Conservation (phyloP, 73 alveolate genomes). For the Stentor coeruleus region DNA sequence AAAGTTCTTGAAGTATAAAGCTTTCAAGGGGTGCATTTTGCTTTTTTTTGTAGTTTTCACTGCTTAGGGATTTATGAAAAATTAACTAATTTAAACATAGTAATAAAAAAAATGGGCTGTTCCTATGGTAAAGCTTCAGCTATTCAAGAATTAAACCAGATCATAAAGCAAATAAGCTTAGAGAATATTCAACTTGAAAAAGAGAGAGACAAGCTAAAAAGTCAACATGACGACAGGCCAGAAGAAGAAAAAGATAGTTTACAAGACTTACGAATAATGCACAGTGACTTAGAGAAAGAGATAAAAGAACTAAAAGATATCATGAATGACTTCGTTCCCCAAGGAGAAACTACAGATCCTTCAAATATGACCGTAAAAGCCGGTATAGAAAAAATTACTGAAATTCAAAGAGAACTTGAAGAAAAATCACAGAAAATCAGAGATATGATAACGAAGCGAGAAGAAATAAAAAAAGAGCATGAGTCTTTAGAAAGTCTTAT, state of each 20-base stretch:
- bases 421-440: background rate
- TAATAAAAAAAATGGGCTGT: no score
- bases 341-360: background rate
- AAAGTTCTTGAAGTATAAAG: no score
- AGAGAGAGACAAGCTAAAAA: background rate
- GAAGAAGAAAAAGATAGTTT: background rate
- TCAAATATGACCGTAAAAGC: background rate
- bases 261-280: background rate
- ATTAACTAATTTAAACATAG: no score
- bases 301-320: background rate
- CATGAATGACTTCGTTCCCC: background rate
- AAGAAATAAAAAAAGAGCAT: background rate
- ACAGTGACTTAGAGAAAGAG: background rate
- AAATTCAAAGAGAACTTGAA: constrained; percentile 1
- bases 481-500: background rate
- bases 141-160: background rate
- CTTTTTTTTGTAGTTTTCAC: no score
- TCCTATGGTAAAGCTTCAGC: constrained; percentile 11
- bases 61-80: no score
- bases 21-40: no score
- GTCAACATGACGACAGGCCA: background rate
- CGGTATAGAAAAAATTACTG: background rate
- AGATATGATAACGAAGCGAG: background rate
- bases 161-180: background rate
- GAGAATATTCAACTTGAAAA: background rate